Base-by-base conservation (phyloP, 371 early-diverging fungal genomes). In the Saksenaea vasiformis region DNA sequence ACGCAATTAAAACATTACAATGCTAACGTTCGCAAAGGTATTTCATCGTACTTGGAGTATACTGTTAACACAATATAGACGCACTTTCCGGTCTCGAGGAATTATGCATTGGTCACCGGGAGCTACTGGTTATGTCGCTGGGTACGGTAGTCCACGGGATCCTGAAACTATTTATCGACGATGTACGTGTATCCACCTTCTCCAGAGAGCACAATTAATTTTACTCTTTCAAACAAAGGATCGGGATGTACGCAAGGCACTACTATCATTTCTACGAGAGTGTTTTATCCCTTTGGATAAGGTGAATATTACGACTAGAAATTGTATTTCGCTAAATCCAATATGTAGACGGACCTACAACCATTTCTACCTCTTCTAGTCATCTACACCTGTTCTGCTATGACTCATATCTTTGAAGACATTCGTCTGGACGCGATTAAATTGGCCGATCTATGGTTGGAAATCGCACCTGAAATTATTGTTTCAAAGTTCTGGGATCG, bases 381-480 rank as follows among this genome's bases (percentile, higher is more conserved):
- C 55, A 89, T 92, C 10, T 94, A 91, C 65, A 87, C 90, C 1
- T 90, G 90, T 67, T 91, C 95, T 11, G 95, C 91, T 54, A 92
- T 95, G 91, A 93, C 95, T 5, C 95, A 95, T 71, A 94, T 96
- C 22, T 83, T 86, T 59, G 93, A 95, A 56, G 93, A 92, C 72
- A 86, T 96, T 37, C 80, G 95, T 9, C 70, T 85, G 9, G 95
- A 93, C 71, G 93, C 93, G 1, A 79, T 94, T 22, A 81, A 87
- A 68, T 82, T 93, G 58, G 78, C 94, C 79, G 87, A 91, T 67
- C 56, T 90, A 9, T 92, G 93, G 89, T 78, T 90, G 5, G 84
- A 86, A 0, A 67, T 87, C 1, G 86, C 85, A 22, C 90, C 91
- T 8, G 84, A 84, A 54, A 62, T 85, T 1, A 73, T 87, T 4